A percentile compares a stretch with the other conserved stretches of the same genome.
These are phyloP conservation scores for Arthrobotrys musiformis DNA, from an alignment of 2,329 filamentous ascomycete species.

Conservation along the genomic window DNA sequence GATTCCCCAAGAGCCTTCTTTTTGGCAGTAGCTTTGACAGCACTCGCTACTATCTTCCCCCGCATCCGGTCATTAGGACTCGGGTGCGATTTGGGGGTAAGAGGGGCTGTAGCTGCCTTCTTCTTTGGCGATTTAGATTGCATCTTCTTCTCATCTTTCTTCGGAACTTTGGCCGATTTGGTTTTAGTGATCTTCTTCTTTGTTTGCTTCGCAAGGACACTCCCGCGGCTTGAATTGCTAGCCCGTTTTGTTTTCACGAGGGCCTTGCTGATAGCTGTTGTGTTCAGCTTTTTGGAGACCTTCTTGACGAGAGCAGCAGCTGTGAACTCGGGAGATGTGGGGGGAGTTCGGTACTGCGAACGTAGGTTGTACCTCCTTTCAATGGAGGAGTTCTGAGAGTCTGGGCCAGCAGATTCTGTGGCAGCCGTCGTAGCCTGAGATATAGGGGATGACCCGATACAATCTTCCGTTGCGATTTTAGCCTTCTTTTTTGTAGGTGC, in stretches of 20 bases:
- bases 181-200: slow-evolving; percentile 36
- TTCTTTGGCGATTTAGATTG: not conserved
- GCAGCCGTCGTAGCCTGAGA: slow-evolving; percentile 28
- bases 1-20: slow-evolving; percentile 17
- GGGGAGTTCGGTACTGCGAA: slow-evolving; percentile 46
- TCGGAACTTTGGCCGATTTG: not conserved
- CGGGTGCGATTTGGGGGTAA: slow-evolving; percentile 39
- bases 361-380: slow-evolving; percentile 50
- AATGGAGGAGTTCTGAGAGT: slow-evolving; percentile 34
- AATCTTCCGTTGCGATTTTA: slow-evolving; percentile 12
- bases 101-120: not conserved
- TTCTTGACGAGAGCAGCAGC: not conserved
- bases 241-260: slow-evolving; percentile 9
- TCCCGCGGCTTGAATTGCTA: slow-evolving; percentile 29
- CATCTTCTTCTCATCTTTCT: slow-evolving; percentile 43
- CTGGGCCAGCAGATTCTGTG: slow-evolving; percentile 1
- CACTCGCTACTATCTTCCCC: not conserved
- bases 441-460: slow-evolving; percentile 4
- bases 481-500: slow-evolving; percentile 49
- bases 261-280: not conserved
- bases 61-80: slow-evolving; percentile 31
- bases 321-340: slow-evolving; percentile 40
- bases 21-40: slow-evolving; percentile 3
- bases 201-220: slow-evolving; percentile 31
- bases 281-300: slow-evolving; percentile 5